Evolutionary conservation across 306 rosid genomes (phyloP), one percentile per base, ranked within the genome.

Genomic region (Trifolium pratense): DNA sequence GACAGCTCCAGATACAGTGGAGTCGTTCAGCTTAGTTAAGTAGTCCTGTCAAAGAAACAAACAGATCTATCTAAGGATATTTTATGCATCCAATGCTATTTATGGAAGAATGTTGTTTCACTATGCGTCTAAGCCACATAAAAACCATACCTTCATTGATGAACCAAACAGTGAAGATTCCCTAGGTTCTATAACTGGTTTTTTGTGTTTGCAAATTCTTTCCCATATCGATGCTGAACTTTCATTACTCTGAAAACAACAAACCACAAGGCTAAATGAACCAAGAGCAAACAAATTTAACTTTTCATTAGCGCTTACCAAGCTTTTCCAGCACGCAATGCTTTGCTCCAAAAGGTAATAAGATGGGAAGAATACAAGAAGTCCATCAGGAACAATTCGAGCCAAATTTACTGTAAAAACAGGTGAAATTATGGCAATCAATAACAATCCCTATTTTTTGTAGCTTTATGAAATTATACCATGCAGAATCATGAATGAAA

Each of bases 331-430:
- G 91, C 90, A 86, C 45, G 57, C 84, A 72, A 88, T 89, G 86
- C 92, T 88, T 79, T 88, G 93, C 77, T 93, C 98, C 92, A 93
- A 43, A 73, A 89, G 86, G 86, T 91, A 93, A 84, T 93, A 93
- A 42, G 98, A 93, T 6, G 98, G 92, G 78, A 93, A 91, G 91
- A 91, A 93, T 48, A 93, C 97, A 59, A 93, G 94, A 81, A 93
- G 87, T 60, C 98, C 98, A 75, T 93, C 96, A 15, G 97, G 98
- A 56, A 93, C 96, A 59, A 93, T 93, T 56, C 98, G 92, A 51
- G 96, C 90, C 73, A 93, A 88, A 83, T 93, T 93, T 68, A 93
- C 98, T 93, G 96, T 18, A 80, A 89, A 88, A 79, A 29, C 69
- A 58, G 7, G 9, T 86, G 25, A 15, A 46, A 52, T 61, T 48